Evolutionary conservation across 257 asterid species (phyloP), one percentile per base, ranked within the genome.

Genomic region (Buddleja alternifolia): DNA sequence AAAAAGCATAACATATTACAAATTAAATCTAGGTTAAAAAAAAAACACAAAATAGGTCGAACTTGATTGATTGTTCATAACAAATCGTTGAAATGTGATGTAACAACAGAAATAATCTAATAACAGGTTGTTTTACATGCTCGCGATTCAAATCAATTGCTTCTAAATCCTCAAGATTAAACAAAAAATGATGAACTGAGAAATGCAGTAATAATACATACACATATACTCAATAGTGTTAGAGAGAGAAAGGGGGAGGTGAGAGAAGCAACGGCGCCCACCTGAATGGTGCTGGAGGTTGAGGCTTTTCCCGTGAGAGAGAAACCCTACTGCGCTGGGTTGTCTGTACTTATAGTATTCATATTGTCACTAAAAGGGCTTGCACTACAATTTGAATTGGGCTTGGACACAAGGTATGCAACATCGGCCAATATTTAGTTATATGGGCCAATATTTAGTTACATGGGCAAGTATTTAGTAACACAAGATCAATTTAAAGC

Each of bases 321-420:
- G 50, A 74, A 79, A 74, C 80, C 83, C 83, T 79, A 79, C 4
- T 1, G 20, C 8, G 6, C 40, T 17, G 71, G 70, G 44, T 36
- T 48, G 10, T 7, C 4, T 42, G 48, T 0, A 39, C 67, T 46
- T 77, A 77, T 77, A 77, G 34, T 9, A n/a, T 64, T 47, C 55
- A 16, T 25, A 17, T 24, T n/a, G 19, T 4, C 16, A 7, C 42
- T 55, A 24, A n/a, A 64, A n/a, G 32, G 66, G n/a, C 10, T 17
- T 53, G 51, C 1, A 5, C 34, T 5, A n/a, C n/a, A n/a, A n/a
- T 29, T 29, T 8, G 8, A 17, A 51, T 66, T 72, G 74, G 71
- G 74, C 78, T 7, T 51, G 29, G 24, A 34, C 8, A 60, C 1
- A 34, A 10, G 10, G 20, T 9, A 24, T n/a, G 6, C 63, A n/a